These are phyloP conservation scores for Fusarium heterosporum DNA, from an alignment of 2,329 filamentous ascomycete species.

Conservation along the genomic window DNA sequence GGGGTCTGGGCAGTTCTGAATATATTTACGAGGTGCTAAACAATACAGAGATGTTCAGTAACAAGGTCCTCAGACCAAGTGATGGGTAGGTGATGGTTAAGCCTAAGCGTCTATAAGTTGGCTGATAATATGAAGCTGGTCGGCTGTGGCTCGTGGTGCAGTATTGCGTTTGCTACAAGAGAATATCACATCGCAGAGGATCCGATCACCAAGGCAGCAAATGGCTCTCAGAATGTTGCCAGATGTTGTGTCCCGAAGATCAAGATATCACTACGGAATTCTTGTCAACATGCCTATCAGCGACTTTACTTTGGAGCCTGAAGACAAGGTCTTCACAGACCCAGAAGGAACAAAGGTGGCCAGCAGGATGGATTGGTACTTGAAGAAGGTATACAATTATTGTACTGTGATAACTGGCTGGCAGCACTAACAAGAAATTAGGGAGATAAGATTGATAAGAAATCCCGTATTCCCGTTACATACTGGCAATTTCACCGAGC, in stretches of 20 bases:
- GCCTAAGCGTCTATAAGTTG: accelerated
- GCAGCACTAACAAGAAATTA: not conserved
- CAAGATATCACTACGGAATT: not conserved
- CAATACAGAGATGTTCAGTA: not conserved
- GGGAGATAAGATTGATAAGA: not conserved
- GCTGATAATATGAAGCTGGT: not conserved
- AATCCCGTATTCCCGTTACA: not conserved
- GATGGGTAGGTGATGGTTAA: not conserved
- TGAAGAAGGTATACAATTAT: not conserved
- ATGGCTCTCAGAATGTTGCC: not conserved
- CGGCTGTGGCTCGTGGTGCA: not conserved
- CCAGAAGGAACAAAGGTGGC: not conserved
- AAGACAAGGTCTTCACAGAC: not conserved
- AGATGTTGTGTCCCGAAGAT: not conserved
- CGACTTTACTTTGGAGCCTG: not conserved
- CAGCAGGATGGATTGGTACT: not conserved
- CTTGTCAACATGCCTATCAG: accelerated
- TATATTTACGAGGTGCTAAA: not conserved
- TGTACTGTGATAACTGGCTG: accelerated
- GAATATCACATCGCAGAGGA: not conserved
- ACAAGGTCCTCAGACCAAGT: not conserved
- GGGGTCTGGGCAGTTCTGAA: constrained; percentile 2
- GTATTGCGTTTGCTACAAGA: not conserved
- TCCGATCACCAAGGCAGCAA: not conserved
- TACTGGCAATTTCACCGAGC: not conserved